phyloP scores from a whole-genome alignment of 2,329 filamentous ascomycete species.

The Diaporthe destruens region DNA sequence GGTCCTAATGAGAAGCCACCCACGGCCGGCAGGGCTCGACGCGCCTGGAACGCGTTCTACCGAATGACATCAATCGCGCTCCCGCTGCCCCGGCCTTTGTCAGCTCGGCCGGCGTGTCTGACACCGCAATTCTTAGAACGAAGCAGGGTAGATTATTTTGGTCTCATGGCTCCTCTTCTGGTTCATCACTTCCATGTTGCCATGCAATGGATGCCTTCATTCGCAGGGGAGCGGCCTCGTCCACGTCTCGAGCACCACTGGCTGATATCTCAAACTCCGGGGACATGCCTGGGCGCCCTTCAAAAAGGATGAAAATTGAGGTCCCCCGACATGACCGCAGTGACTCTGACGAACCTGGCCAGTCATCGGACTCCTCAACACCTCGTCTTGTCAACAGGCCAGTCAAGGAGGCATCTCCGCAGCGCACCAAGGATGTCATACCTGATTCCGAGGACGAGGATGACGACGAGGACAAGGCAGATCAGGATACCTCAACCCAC shows the following conservation, averaged over 20 bases:
- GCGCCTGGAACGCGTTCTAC: slow-evolving; percentile 28
- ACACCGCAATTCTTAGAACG: background rate
- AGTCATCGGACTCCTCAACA: slow-evolving; percentile 40
- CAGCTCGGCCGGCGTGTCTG: slow-evolving; percentile 17
- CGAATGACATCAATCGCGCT: slow-evolving; percentile 34
- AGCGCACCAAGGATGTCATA: slow-evolving; percentile 32
- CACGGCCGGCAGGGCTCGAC: background rate
- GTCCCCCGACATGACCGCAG: slow-evolving; percentile 44
- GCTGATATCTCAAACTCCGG: slow-evolving; percentile 42
- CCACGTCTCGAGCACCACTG: slow-evolving; percentile 40
- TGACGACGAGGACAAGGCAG: slow-evolving; percentile 44
- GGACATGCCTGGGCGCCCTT: slow-evolving; percentile 47
- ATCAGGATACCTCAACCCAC: slow-evolving; percentile 32
- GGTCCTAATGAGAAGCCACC: slow-evolving; percentile 24
- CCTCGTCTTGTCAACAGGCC: slow-evolving; percentile 20
- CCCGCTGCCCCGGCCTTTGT: slow-evolving; percentile 12
- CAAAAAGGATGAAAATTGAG: slow-evolving; percentile 53
- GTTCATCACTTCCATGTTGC: background rate
- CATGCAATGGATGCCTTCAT: slow-evolving; percentile 49
- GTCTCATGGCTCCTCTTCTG: background rate
- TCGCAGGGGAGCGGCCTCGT: slow-evolving; percentile 41
- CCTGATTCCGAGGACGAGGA: slow-evolving; percentile 44
- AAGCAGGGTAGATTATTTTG: background rate
- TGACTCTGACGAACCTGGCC: slow-evolving; percentile 52
- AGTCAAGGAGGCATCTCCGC: background rate